Evolutionary conservation across 371 early-diverging fungal species (phyloP).

Genomic region (Syncephalastrum sp.): DNA sequence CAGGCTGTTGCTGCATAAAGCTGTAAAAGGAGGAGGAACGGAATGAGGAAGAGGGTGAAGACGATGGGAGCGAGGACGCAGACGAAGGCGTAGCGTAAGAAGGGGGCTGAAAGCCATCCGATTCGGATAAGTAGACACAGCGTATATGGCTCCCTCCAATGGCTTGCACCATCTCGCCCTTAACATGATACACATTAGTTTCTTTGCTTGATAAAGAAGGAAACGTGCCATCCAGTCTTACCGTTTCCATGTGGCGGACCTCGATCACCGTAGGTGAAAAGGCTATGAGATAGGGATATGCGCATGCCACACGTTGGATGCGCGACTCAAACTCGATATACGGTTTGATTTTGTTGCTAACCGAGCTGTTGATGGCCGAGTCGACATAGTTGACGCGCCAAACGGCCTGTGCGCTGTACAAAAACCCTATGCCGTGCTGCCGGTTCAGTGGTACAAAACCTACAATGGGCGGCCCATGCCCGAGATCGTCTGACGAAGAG

Average conservation of each 20-base stretch:
- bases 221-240: slow-evolving; percentile 12
- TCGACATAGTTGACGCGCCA: slow-evolving; percentile 9
- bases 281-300: slow-evolving; percentile 34
- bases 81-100: too few relatives aligned
- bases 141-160: slow-evolving; percentile 15
- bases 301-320: slow-evolving; percentile 13
- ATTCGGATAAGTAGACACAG: slow-evolving; percentile 9
- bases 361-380: background rate
- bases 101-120: background rate
- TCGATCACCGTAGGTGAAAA: slow-evolving; percentile 37
- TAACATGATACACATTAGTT: background rate
- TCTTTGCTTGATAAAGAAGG: background rate
- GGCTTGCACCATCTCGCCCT: slow-evolving; percentile 18
- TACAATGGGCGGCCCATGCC: background rate
- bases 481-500: background rate
- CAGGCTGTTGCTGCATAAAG: slow-evolving; percentile 1
- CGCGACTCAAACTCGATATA: slow-evolving; percentile 29
- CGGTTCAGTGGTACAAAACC: slow-evolving; percentile 14
- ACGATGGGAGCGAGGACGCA: too few relatives aligned
- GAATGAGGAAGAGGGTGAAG: too few relatives aligned
- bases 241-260: slow-evolving; percentile 35
- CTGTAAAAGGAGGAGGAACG: too few relatives aligned
- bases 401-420: slow-evolving; percentile 7
- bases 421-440: slow-evolving; percentile 4
- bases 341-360: slow-evolving; percentile 2